Base-by-base conservation (phyloP, 2,329 filamentous ascomycete genomes). In the Fusarium sp. region DNA sequence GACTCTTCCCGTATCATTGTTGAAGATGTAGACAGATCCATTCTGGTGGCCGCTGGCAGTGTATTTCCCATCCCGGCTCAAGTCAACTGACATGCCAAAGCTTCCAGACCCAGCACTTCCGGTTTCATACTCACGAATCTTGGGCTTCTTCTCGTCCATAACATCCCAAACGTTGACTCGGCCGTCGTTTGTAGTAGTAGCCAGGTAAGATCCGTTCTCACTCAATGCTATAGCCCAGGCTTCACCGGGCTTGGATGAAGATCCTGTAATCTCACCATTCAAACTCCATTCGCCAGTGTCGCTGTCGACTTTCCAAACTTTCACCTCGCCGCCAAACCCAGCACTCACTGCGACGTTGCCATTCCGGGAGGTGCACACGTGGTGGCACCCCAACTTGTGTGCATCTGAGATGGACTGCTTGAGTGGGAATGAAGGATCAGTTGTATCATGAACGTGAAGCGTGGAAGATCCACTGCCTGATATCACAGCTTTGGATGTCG, bases 31-130 rank as follows among this genome's bases (percentile, higher is more conserved):
- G 71, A 98, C 89, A 18, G 91, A 91, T 22, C 96, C 96, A 78
- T 93, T 97, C 81, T 97, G 93, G 82, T 99, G 95, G 1, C 96
- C 96, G 58, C 93, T 97, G 8, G 95, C 95, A 35, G 95, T 97
- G 81, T 94, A 92, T 71, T 90, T 91, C 59, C 95, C 95, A 81
- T 99, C 93, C 26, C 85, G 82, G 75, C 89, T 91, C 80, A 98
- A 83, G 80, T 96, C 95, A 69, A 99, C 91, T 78, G 92, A 93
- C 84, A 96, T 90, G 41, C 95, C 95, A 83, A 98, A 98, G 81
- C 92, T 95, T 20, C 95, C 95, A 75, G 95, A 94, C 3, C 84
- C 85, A n/a, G 83, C 81, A 62, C 83, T 87, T 31, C 86, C 86
- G 15, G 95, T 98, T 84, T 97, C 95, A 79, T 96, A 97, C 77